Base-by-base conservation (phyloP, 345 rosid genomes). In the Crucihimalaya himalaica region DNA sequence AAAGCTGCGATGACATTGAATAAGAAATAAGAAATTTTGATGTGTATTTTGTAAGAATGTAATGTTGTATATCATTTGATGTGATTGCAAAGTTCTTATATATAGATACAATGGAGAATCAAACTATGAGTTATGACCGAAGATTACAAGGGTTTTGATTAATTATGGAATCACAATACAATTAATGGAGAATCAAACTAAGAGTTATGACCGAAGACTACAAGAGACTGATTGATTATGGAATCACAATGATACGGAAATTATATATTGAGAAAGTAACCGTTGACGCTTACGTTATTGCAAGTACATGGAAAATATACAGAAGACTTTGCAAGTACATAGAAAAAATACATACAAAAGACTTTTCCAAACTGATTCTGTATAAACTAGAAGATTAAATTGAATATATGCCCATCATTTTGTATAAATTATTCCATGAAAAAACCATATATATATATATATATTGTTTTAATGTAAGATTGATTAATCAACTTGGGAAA, bases 1-100 rank as follows among this genome's bases (percentile, higher is more conserved):
- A 13, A n/a, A 63, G 3, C 11, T 43, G 43, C 27, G 71, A 63
- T 48, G 69, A 27, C 69, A 71, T 62, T 51, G 8, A 0, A 18
- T 51, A 10, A 14, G 8, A 11, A 35, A 35, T 35, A 3, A 35
- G 12, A 50, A 50, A 8, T 35, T 21, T 23, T n/a, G 12, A 4
- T 66, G 34, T 50, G 37, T 61, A 25, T 39, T 39, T 13, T 40
- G n/a, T 40, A 40, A 40, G 45, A 14, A 40, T 40, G 16, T 40
- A 13, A 40, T 40, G 45, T 13, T 35, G 12, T 35, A 13, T 10
- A 35, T 35, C 40, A 9, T 35, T 10, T 4, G 10, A 10, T 3
- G 13, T 40, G 45, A 40, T 40, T 40, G 4, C n/a, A 14, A 13
- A 2, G 45, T 14, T 40, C n/a, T 40, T 40, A 40, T 13, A 40